Conservation (phyloP, 176 grass and related monocot species). For the Rhynchospora pubera region DNA sequence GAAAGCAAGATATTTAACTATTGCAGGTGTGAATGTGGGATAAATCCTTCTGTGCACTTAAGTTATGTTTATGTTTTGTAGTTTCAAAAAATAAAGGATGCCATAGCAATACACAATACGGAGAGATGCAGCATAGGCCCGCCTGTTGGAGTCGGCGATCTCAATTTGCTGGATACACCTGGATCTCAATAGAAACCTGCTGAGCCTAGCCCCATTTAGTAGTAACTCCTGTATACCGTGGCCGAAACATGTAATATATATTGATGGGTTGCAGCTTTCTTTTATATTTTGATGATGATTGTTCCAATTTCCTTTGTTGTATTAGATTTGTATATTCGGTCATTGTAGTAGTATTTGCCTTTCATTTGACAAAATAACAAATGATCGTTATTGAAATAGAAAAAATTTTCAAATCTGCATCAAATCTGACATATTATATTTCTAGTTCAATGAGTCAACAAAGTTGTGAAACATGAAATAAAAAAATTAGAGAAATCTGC, state of each 20-base stretch:
- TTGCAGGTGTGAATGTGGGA: too few relatives aligned
- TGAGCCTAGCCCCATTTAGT: constrained; percentile 54
- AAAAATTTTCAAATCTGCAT: too few relatives aligned
- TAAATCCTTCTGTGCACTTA: too few relatives aligned
- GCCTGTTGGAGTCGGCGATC: constrained; percentile 27
- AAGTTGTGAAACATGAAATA: too few relatives aligned
- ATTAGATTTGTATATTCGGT: too few relatives aligned
- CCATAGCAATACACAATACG: constrained; percentile 59
- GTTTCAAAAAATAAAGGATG: constrained; percentile 92
- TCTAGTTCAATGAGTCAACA: too few relatives aligned
- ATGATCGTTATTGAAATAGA: too few relatives aligned
- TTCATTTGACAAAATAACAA: too few relatives aligned
- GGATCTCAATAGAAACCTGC: constrained; percentile 45
- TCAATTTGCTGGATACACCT: constrained; percentile 43
- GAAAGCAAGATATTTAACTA: too few relatives aligned
- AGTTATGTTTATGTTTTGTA: constrained; percentile 7
- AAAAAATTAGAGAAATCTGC: too few relatives aligned
- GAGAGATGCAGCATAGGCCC: constrained; percentile 85
- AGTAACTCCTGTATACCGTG: neutral
- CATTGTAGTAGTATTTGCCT: too few relatives aligned
- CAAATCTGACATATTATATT: too few relatives aligned
- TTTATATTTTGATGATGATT: neutral
- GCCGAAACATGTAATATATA: neutral
- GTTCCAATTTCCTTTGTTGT: neutral
- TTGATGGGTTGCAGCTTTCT: neutral